A percentile compares a stretch with the other conserved stretches of the same genome.
Evolutionary conservation across 495 filamentous ascomycete species (phyloP).

Genomic region (Penicillium ochrochloron): DNA sequence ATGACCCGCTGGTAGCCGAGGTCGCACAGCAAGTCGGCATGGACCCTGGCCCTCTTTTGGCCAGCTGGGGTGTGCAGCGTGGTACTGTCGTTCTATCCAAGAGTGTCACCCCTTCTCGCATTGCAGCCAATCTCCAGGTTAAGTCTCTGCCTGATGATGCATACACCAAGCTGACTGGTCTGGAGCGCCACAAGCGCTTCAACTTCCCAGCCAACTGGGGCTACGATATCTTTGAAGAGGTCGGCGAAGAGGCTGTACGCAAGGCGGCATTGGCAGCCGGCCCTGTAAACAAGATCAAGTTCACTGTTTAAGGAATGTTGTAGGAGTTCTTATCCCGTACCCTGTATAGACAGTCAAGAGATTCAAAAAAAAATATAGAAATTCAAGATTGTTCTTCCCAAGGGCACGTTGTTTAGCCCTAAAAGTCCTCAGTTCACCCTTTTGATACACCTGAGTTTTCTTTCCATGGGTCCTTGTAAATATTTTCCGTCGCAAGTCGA

Average conservation of each 20-base stretch:
- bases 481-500: no score
- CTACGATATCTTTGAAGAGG: background rate
- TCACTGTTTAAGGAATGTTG: background rate
- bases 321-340: background rate
- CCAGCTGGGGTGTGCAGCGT: constrained; percentile 51
- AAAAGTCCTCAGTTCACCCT: background rate
- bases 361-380: background rate
- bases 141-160: background rate
- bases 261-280: background rate
- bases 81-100: constrained; percentile 56
- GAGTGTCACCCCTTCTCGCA: constrained; percentile 51
- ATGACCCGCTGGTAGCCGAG: background rate
- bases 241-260: background rate
- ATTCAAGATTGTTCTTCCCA: background rate
- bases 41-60: background rate
- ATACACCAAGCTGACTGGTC: background rate
- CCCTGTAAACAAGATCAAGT: background rate
- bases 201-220: background rate
- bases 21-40: background rate
- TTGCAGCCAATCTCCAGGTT: constrained; percentile 38
- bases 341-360: background rate
- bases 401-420: background rate
- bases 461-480: no score
- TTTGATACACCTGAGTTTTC: no score
- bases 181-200: background rate